A percentile compares a stretch with the other conserved stretches of the same genome.
Evolutionary conservation across 371 early-diverging fungal species (phyloP).

Genomic region (Capillidium rhysosporum): DNA sequence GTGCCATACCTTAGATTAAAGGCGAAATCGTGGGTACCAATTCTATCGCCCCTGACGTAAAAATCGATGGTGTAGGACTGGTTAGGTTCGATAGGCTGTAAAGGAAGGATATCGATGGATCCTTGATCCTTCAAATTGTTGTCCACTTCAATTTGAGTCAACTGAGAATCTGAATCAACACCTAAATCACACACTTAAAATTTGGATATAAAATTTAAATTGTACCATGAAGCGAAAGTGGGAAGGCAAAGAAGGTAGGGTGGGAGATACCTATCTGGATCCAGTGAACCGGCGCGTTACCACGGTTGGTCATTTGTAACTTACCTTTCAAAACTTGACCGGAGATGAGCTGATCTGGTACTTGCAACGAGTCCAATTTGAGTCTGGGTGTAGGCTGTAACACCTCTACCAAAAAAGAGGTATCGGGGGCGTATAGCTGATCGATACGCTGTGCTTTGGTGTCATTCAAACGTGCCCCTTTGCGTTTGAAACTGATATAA

Average conservation of each 20-base stretch:
- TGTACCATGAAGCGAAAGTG: conserved; percentile 7
- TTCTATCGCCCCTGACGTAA: conserved; percentile 79
- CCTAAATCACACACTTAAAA: not conserved
- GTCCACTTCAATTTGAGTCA: not conserved
- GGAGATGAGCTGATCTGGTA: conserved; percentile 56
- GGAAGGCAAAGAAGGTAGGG: conserved; percentile 66
- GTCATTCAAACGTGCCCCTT: conserved; percentile 51
- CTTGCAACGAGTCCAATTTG: conserved; percentile 44
- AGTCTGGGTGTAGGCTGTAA: conserved; percentile 68
- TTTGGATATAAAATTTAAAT: not conserved
- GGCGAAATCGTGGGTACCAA: conserved; percentile 62
- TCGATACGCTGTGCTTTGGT: conserved; percentile 38
- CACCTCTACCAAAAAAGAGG: conserved; percentile 46
- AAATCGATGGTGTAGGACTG: conserved; percentile 52
- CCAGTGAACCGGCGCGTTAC: conserved; percentile 45
- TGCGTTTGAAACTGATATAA: conserved; percentile 38
- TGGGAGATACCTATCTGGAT: conserved; percentile 63
- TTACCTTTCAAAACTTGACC: conserved; percentile 61
- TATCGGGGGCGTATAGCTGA: conserved; percentile 39
- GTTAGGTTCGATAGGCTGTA: conserved; percentile 32
- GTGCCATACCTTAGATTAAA: conserved; percentile 49
- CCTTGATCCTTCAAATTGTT: not conserved
- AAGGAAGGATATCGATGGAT: not conserved
- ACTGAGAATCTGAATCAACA: not conserved
- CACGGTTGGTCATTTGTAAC: conserved; percentile 63